Base-by-base conservation (phyloP, 1,284 basidiomycete species). In the Moesziomyces parantarcticus region DNA sequence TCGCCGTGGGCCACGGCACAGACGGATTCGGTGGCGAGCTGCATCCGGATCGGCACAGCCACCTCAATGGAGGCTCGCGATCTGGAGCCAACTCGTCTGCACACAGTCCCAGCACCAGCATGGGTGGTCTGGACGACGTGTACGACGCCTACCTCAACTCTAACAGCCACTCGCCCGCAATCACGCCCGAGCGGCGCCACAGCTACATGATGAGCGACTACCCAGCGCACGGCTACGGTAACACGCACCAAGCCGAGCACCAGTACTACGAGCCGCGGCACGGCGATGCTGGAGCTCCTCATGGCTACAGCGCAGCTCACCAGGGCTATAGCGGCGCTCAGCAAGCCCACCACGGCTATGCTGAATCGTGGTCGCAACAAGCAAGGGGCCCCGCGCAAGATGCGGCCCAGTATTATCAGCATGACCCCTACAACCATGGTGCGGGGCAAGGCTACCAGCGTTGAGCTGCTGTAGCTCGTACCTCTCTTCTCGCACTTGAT, bases 191-290 rank as follows among this genome's bases (percentile, higher is more conserved):
- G 20, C 61, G 58, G 39, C 60, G 70, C 6, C 65, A 74, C 42
- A 74, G 70, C 65, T 68, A 65, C 55, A 63, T 68, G 61, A 60
- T 69, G 64, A 68, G 60, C 46, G 70, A 67, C 20, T 73, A 73
- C 39, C 58, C 58, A 3, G 9, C 49, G 1, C 25, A 52, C 21
- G 21, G 20, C 16, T 42, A 50, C 25, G 45, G 21, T 26, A 32
- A 34, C 36, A 14, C 22, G 22, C 25, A 36, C 20, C 41, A 26
- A 40, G 1, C 42, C 21, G 23, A n/a, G 14, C 18, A 39, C 14
- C 16, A 39, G 16, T 18, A 39, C 36, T 18, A 39, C 36, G 36
- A 39, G 10, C 21, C 34, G 41, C 21, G 34, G 2, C 47, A 58
- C 3, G 53, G 45, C 20, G 54, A 42, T 21, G 45, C 34, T 21